phyloP scores from a whole-genome alignment of 345 rosid species.

The Camelina hispida region DNA sequence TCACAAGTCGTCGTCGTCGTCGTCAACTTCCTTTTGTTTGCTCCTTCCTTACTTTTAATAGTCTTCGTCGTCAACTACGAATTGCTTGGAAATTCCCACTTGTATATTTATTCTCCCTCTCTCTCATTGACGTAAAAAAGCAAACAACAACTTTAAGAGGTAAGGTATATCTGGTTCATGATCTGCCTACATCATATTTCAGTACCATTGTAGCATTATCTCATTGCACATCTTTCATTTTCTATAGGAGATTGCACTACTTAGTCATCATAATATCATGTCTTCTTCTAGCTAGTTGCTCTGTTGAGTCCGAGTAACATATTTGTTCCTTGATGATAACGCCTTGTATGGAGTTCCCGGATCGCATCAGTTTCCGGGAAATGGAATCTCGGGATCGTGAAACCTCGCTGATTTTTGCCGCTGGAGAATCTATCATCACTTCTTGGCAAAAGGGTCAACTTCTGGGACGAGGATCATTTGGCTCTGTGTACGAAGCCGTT shows the following conservation, averaged over 20 bases:
- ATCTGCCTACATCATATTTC: background rate
- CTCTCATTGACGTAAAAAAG: slow-evolving; percentile 18
- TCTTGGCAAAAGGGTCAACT: slow-evolving; percentile 83
- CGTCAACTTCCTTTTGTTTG: too few species aligned
- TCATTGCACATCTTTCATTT: slow-evolving; percentile 14
- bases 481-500: slow-evolving; percentile 83
- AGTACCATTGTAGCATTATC: background rate
- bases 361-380: slow-evolving; percentile 68
- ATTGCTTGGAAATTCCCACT: too few species aligned
- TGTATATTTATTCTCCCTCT: background rate
- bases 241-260: slow-evolving; percentile 77
- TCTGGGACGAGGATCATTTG: slow-evolving; percentile 89
- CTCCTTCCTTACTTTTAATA: too few species aligned
- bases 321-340: too few species aligned
- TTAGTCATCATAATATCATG: slow-evolving; percentile 48
- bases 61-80: too few species aligned
- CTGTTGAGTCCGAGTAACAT: too few species aligned
- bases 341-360: slow-evolving; percentile 58
- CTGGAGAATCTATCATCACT: slow-evolving; percentile 51
- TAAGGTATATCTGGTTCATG: background rate
- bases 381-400: slow-evolving; percentile 40
- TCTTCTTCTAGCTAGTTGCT: too few species aligned
- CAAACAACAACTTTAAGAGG: slow-evolving; percentile 80
- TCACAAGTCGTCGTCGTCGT: too few species aligned
- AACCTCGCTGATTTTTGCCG: slow-evolving; percentile 57